These are phyloP conservation scores for Debaryomyces udenii DNA, from an alignment of 1,139 yeast genomes.

Conservation along the genomic window DNA sequence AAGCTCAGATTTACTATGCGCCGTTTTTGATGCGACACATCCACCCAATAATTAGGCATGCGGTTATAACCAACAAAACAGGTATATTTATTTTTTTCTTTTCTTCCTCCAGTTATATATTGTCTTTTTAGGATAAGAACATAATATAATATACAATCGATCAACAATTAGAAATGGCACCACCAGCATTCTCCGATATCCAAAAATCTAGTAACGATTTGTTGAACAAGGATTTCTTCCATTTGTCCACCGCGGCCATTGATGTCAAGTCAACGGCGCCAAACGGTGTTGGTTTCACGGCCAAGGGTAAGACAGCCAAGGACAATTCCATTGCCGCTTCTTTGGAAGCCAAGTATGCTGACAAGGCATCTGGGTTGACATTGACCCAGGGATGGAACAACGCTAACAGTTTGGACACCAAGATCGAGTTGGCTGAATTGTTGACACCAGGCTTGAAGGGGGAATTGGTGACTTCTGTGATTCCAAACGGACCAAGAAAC, in stretches of 20 bases:
- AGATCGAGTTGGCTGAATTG: slow-evolving; percentile 88
- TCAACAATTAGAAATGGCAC: slow-evolving; percentile 37
- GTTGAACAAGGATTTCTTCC: slow-evolving; percentile 91
- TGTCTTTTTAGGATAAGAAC: slow-evolving; percentile 4
- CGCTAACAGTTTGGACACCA: slow-evolving; percentile 88
- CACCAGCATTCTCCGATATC: slow-evolving; percentile 86
- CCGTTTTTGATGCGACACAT: slow-evolving; percentile 9
- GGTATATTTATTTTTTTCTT: slow-evolving; percentile 9
- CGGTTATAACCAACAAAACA: slow-evolving; percentile 9
- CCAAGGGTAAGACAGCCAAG: slow-evolving; percentile 88
- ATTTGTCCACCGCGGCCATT: slow-evolving; percentile 80
- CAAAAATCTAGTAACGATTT: slow-evolving; percentile 89
- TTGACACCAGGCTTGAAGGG: slow-evolving; percentile 95
- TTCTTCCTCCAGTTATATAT: slow-evolving; percentile 12
- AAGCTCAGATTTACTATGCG: neutral
- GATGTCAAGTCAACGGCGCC: slow-evolving; percentile 94
- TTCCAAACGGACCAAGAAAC: slow-evolving; percentile 86
- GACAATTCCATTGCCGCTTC: slow-evolving; percentile 86
- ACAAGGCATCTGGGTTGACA: slow-evolving; percentile 91
- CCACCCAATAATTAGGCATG: slow-evolving; percentile 8
- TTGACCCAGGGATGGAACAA: slow-evolving; percentile 98
- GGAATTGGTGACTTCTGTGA: slow-evolving; percentile 84
- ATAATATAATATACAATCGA: neutral
- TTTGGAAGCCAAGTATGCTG: slow-evolving; percentile 90
- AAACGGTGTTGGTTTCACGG: slow-evolving; percentile 93